These are phyloP conservation scores for Starmerella bombicola DNA, from an alignment of 805 yeast species.

Conservation along the genomic window DNA sequence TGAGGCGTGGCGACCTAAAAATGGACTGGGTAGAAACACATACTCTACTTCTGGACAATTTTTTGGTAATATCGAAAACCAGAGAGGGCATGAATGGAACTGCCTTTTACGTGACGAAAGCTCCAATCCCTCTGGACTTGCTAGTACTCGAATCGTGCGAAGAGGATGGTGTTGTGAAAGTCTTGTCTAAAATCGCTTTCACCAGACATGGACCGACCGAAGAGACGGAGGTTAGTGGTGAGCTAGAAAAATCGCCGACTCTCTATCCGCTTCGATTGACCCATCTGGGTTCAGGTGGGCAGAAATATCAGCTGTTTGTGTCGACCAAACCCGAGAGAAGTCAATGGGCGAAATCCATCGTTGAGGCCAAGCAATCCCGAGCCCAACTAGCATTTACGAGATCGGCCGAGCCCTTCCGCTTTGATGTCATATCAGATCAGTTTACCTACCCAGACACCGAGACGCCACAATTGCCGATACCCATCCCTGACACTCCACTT, in stretches of 20 bases:
- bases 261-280: slow-evolving; percentile 29
- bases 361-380: slow-evolving; percentile 35
- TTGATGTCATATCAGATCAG: slow-evolving; percentile 43
- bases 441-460: slow-evolving; percentile 54
- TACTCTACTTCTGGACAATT: slow-evolving; percentile 58
- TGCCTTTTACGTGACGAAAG: slow-evolving; percentile 28
- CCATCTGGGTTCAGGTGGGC: slow-evolving; percentile 28
- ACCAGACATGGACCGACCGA: slow-evolving; percentile 15
- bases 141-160: slow-evolving; percentile 46
- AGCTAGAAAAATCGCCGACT: slow-evolving; percentile 21
- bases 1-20: slow-evolving; percentile 52
- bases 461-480: slow-evolving; percentile 30
- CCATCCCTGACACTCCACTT: slow-evolving; percentile 26
- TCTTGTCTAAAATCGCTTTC: slow-evolving; percentile 21
- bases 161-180: slow-evolving; percentile 27
- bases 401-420: slow-evolving; percentile 41
- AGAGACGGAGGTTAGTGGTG: slow-evolving; percentile 6
- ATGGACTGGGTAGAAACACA: slow-evolving; percentile 41
- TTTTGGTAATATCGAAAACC: slow-evolving; percentile 33
- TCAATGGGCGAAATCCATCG: slow-evolving; percentile 45
- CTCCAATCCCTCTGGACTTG: slow-evolving; percentile 35
- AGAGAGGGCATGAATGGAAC: slow-evolving; percentile 28
- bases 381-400: slow-evolving; percentile 28
- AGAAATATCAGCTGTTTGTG: slow-evolving; percentile 27
- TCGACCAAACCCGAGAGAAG: slow-evolving; percentile 35